Evolutionary conservation across 257 asterid species (phyloP).

Genomic region (Solanum chiquidenum): DNA sequence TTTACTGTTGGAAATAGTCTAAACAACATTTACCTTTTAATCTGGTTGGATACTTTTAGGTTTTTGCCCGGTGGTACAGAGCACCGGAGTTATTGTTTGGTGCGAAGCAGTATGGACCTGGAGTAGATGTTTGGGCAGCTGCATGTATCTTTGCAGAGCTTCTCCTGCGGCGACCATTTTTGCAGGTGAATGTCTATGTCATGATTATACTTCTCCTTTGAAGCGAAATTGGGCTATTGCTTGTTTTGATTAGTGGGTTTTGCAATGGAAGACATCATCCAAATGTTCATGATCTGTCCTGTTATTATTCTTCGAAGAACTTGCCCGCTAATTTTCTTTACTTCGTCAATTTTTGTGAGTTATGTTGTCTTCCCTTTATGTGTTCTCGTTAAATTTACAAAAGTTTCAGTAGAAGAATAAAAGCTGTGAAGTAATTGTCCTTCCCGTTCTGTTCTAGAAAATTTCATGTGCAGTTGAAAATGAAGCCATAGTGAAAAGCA

Average conservation of each 20-base stretch:
- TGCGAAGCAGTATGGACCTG: slow-evolving; percentile 95
- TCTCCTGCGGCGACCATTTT: slow-evolving; percentile 79
- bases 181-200: slow-evolving; percentile 49
- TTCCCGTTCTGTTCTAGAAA: background rate
- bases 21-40: slow-evolving; percentile 1
- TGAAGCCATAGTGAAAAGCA: background rate
- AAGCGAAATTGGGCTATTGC: background rate
- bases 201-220: background rate
- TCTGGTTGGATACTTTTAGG: slow-evolving; percentile 32
- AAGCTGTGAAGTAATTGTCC: background rate
- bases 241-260: background rate
- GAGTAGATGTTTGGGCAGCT: slow-evolving; percentile 99
- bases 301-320: background rate
- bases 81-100: slow-evolving; percentile 98
- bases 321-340: background rate
- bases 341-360: background rate
- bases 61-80: slow-evolving; percentile 97
- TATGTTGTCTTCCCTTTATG: background rate
- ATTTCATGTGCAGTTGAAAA: background rate
- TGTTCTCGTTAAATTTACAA: background rate
- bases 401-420: background rate
- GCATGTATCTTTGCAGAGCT: slow-evolving; percentile 99
- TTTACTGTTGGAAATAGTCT: background rate
- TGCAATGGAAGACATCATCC: background rate
- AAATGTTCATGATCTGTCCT: background rate